phyloP scores from a whole-genome alignment of 1,139 yeast species.

The Waltiozyma sp. region DNA sequence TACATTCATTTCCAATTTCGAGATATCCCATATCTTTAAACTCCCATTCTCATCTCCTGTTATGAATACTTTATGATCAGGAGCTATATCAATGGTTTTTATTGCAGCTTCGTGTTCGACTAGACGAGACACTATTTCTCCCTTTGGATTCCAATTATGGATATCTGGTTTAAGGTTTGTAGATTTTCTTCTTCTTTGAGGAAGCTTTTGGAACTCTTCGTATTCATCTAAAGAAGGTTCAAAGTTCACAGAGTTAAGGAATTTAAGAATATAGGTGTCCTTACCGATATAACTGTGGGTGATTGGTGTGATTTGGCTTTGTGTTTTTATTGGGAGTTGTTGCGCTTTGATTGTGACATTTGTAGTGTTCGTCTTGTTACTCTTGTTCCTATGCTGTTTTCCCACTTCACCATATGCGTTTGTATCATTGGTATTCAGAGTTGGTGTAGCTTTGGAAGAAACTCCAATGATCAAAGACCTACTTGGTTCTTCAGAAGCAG shows the following conservation, averaged over 20 bases:
- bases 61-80: slow-evolving; percentile 56
- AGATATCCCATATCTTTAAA: slow-evolving; percentile 69
- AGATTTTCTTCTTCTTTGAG: slow-evolving; percentile 8
- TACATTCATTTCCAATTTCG: slow-evolving; percentile 53
- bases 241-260: slow-evolving; percentile 40
- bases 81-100: slow-evolving; percentile 45
- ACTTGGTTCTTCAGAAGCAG: slow-evolving; percentile 10
- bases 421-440: slow-evolving; percentile 34
- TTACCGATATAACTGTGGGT: slow-evolving; percentile 54
- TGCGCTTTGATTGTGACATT: slow-evolving; percentile 6
- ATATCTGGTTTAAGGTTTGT: slow-evolving; percentile 2
- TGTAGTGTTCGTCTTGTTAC: neutral
- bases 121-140: slow-evolving; percentile 48
- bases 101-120: slow-evolving; percentile 44
- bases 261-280: slow-evolving; percentile 51
- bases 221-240: slow-evolving; percentile 51
- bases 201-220: slow-evolving; percentile 39
- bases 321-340: slow-evolving; percentile 5
- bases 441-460: slow-evolving; percentile 31
- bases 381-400: no score
- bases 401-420: slow-evolving; percentile 56
- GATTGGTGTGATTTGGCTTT: slow-evolving; percentile 5
- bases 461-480: slow-evolving; percentile 22
- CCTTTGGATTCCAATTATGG: slow-evolving; percentile 28
- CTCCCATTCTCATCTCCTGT: slow-evolving; percentile 72